Base-by-base conservation (phyloP, 2,329 filamentous ascomycete genomes). In the Cladosporium sp. region DNA sequence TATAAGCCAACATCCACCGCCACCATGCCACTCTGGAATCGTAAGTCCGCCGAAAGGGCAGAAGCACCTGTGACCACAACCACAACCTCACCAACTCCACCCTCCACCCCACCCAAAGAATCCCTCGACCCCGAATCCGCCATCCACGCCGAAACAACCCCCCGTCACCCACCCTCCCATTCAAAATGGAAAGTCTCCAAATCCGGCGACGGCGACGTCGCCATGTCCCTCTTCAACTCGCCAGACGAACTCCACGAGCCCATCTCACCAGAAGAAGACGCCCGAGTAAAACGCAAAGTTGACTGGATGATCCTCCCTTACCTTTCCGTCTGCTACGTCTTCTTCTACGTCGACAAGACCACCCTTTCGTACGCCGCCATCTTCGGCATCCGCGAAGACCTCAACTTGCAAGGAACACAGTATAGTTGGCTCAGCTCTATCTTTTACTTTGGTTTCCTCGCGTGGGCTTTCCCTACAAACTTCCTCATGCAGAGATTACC, bases 281-380 rank as follows among this genome's bases (percentile, higher is more conserved):
- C 71, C 57, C 73, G 71, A 58, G 59, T 83, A 8, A 70, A 82
- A 15, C 73, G 80, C 62, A 85, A 83, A 67, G 81, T 85, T 56
- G 82, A 85, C 62, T 72, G 78, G 4, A 81, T 83, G 76, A 83
- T 85, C 60, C 60, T 85, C n/a, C 82, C 82, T 2, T 80, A 68
- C 54, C 64, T 71, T 6, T 66, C 65, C 13, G 70, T 71, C 40
- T 71, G 69, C 62, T 71, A 73, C 58, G 65, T 64, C n/a, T 71
- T 73, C 61, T 72, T 71, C 62, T 71, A 71, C 61, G 65, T 71
- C 48, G 70, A 72, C 64, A 72, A 84, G 73, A 84, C 82, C 0
- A 84, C 80, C 0, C 70, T 84, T 28, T 83, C 79, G 1, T 87
- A 86, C 62, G 84, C 85, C 0, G 84, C 85, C 19, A 83, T 88